phyloP scores from a whole-genome alignment of 2,329 filamentous ascomycete genomes.

The Metarhizium anisopliae region DNA sequence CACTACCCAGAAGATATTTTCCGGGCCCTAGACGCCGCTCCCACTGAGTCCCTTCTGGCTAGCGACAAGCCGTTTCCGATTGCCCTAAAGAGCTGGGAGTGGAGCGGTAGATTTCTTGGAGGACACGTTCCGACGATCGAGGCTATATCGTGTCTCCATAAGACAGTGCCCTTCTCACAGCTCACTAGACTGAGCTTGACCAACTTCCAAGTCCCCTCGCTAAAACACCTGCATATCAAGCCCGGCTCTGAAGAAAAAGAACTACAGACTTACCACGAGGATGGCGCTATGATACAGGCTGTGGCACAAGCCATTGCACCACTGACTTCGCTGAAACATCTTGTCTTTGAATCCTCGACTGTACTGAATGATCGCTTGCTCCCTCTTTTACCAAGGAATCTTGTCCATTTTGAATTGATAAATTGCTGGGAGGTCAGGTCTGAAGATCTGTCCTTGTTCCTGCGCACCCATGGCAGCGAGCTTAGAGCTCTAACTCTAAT shows the following conservation, averaged over 20 bases:
- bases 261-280: slow-evolving; percentile 25
- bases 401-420: slow-evolving; percentile 62
- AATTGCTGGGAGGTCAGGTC: slow-evolving; percentile 73
- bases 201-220: slow-evolving; percentile 52
- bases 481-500: slow-evolving; percentile 61
- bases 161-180: slow-evolving; percentile 43
- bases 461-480: slow-evolving; percentile 57
- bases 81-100: slow-evolving; percentile 47
- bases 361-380: slow-evolving; percentile 61
- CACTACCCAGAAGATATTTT: slow-evolving; percentile 60
- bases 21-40: slow-evolving; percentile 47
- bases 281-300: slow-evolving; percentile 32
- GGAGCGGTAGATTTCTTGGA: slow-evolving; percentile 47
- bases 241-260: slow-evolving; percentile 21
- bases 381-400: slow-evolving; percentile 54
- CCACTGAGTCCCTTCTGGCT: slow-evolving; percentile 23
- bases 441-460: slow-evolving; percentile 53
- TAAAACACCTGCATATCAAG: slow-evolving; percentile 27
- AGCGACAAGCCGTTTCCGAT: slow-evolving; percentile 23
- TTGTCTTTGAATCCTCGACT: slow-evolving; percentile 69
- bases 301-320: slow-evolving; percentile 24
- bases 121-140: slow-evolving; percentile 35
- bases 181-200: slow-evolving; percentile 51
- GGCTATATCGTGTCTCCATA: slow-evolving; percentile 44
- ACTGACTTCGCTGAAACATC: slow-evolving; percentile 54